These are phyloP conservation scores for Dittrichia graveolens DNA, from an alignment of 129 eudicot species.

Conservation along the genomic window DNA sequence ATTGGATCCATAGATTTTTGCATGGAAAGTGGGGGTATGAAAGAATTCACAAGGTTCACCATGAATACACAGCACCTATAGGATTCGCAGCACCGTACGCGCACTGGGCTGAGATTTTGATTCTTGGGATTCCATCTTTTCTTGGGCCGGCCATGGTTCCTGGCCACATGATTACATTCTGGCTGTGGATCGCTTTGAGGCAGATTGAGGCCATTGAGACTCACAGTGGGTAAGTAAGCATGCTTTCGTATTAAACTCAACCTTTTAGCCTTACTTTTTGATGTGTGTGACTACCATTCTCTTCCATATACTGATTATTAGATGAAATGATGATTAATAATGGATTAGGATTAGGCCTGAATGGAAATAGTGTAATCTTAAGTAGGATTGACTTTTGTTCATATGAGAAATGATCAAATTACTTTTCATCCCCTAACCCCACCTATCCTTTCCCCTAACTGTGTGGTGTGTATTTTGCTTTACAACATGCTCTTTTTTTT, in stretches of 20 bases:
- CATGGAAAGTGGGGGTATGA: slow-evolving; percentile 93
- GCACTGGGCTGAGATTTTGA: slow-evolving; percentile 89
- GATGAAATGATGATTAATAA: slow-evolving; percentile 37
- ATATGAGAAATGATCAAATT: slow-evolving; percentile 30
- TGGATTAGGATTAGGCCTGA: slow-evolving; percentile 39
- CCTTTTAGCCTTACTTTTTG: slow-evolving; percentile 14
- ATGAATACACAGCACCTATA: slow-evolving; percentile 88
- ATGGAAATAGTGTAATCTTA: slow-evolving; percentile 33
- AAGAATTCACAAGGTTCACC: slow-evolving; percentile 87
- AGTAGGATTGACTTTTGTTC: slow-evolving; percentile 36
- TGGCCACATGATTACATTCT: slow-evolving; percentile 84
- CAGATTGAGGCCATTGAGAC: slow-evolving; percentile 97
- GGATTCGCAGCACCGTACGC: slow-evolving; percentile 88
- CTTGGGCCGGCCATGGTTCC: slow-evolving; percentile 92
- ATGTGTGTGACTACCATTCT: slow-evolving; percentile 14
- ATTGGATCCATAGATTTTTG: slow-evolving; percentile 85
- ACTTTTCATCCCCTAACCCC: slow-evolving; percentile 35
- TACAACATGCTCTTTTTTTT: background rate
- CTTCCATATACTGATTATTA: slow-evolving; percentile 23
- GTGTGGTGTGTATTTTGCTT: slow-evolving; percentile 24
- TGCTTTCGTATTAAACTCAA: slow-evolving; percentile 29
- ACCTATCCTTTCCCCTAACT: slow-evolving; percentile 28
- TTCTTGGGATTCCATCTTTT: slow-evolving; percentile 91
- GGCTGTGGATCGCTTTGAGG: slow-evolving; percentile 94
- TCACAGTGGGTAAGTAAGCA: slow-evolving; percentile 86